A percentile compares a stretch with the other conserved stretches of the same genome.
These are phyloP conservation scores for Didymella pomorum DNA, from an alignment of 2,329 filamentous ascomycete genomes.

Conservation along the genomic window DNA sequence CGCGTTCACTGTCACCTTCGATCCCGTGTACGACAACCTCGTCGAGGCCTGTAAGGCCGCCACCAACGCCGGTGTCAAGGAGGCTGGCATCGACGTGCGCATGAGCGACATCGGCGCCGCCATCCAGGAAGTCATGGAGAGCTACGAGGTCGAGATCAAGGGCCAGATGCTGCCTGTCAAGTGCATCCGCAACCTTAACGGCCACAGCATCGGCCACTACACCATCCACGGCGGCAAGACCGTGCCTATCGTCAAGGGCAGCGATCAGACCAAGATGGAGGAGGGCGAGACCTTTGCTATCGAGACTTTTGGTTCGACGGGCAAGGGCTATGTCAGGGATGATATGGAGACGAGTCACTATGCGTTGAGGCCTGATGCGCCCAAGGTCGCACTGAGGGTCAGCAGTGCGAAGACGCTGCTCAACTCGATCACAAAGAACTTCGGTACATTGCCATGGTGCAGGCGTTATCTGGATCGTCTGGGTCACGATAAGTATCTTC, in stretches of 20 bases:
- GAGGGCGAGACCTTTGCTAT: conserved; percentile 95
- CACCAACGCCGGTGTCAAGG: conserved; percentile 78
- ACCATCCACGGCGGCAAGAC: conserved; percentile 93
- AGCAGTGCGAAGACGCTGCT: conserved; percentile 85
- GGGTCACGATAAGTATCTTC: conserved; percentile 93
- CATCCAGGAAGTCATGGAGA: conserved; percentile 93
- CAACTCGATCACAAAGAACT: conserved; percentile 94
- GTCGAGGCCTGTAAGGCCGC: conserved; percentile 72
- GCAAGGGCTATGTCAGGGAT: conserved; percentile 85
- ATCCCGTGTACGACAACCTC: conserved; percentile 73
- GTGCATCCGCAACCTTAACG: conserved; percentile 85
- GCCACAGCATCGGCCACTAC: conserved; percentile 88
- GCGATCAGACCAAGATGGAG: conserved; percentile 94
- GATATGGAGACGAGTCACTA: conserved; percentile 91
- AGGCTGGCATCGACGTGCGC: conserved; percentile 91
- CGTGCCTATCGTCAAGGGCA: conserved; percentile 89
- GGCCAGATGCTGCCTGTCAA: conserved; percentile 82
- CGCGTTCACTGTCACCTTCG: conserved; percentile 73
- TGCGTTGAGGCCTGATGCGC: conserved; percentile 74
- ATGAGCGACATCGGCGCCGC: conserved; percentile 83
- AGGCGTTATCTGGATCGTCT: conserved; percentile 88
- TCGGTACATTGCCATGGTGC: conserved; percentile 90
- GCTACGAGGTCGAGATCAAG: conserved; percentile 85
- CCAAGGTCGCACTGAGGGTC: conserved; percentile 77
- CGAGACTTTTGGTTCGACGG: conserved; percentile 94